Evolutionary conservation across 2,329 filamentous ascomycete species (phyloP), one percentile per base, ranked within the genome.

Genomic region (Mollisia scopiformis): DNA sequence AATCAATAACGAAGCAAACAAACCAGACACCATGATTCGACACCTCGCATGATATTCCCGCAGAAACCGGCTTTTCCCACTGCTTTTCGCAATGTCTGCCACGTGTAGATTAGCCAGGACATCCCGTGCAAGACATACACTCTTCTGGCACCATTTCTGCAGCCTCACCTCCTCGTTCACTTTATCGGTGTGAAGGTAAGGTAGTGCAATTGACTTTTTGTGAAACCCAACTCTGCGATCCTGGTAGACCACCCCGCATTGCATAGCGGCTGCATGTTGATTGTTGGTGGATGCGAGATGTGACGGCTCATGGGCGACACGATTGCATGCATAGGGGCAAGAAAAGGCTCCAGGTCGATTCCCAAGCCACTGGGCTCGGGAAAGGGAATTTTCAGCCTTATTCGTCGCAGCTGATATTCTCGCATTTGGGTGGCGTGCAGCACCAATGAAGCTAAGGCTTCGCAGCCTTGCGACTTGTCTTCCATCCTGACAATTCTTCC

Each of bases 221-320:
- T n/a, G 30, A n/a, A 19, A 10, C 28, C 50, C 6, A 16, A 35
- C 23, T 16, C 35, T 23, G 46, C 28, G 19, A 39, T 28, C 58
- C 43, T 37, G 51, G 58, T 28, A n/a, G n/a, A 41, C 21, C 28
- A 16, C n/a, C 54, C 31, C 51, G 49, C 52, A 49, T 27, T 59
- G 53, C 56, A 59, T 54, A 7, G 39, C n/a, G 16, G 19, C 28
- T 49, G 39, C 54, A 61, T 37, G 19, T n/a, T n/a, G n/a, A n/a
- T n/a, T n/a, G n/a, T n/a, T n/a, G n/a, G n/a, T 39, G 43, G 28
- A 21, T 55, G 35, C 43, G 27, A 46, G 47, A 59, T 62, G 25
- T 47, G 52, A 62, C 56, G 27, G 6, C 52, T 59, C 60, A 59
- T 53, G 52, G 35, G 25, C 35, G 23, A 57, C 51, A 51, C 51